Base-by-base conservation (phyloP, 2,329 filamentous ascomycete genomes). In the Fusarium graminum region DNA sequence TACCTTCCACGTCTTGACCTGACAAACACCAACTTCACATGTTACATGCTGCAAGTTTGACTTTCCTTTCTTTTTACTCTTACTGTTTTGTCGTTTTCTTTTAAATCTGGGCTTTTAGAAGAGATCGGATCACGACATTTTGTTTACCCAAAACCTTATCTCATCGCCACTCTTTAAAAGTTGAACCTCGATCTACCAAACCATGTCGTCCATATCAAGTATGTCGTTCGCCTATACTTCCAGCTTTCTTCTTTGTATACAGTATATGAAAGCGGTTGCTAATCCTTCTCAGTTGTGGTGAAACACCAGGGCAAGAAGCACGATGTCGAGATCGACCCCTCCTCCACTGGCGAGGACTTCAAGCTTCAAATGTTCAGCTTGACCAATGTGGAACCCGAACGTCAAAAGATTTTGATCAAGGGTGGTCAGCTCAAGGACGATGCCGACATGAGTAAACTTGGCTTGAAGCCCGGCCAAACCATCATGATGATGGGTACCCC, bases 401-500 rank as follows among this genome's bases (percentile, higher is more conserved):
- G 94, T 65, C 96, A 99, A 80, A 98, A 98, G 82, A 92, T 99
- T 72, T 82, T 99, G 56, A 88, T 97, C 79, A 97, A 97, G 80
- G 93, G 93, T 68, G 92, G 92, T 67, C 93, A 97, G 79, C 88
- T 99, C 72, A 99, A 97, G 80, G 92, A 99, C 87, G 93, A 98
- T 75, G 92, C 93, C 59, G 90, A 93, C 60, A 88, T 99, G 78
- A 88, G 89, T 68, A 91, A 90, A 73, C 86, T 98, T 63, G 90
- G 90, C 73, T 88, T 97, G 72, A 98, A 97, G 83, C 83, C 92
- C 32, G 91, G 91, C 56, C 92, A 97, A 78, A 86, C 83, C 22
- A 92, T 99, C 77, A 97, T 97, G 89, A 96, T 99, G 91, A 92
- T 99, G 86, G 96, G 96, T 36, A 95, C 92, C 4, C 91, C 94